Conservation (phyloP, 345 rosid species). For the Lepidium didymum region DNA sequence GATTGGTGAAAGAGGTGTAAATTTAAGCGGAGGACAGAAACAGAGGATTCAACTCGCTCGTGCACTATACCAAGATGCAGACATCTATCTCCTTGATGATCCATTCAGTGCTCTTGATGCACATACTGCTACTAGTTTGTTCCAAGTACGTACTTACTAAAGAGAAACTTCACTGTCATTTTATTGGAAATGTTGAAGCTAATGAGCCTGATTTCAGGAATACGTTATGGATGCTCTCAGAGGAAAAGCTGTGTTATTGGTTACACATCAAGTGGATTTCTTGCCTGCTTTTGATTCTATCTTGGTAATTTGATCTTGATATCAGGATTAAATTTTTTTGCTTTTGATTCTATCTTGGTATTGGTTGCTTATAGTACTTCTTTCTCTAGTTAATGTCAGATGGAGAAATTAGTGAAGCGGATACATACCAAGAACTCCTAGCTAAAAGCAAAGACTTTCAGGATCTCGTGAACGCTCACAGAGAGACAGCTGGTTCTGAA, state of each 20-base stretch:
- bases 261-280: constrained; percentile 98
- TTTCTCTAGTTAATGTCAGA: constrained; percentile 73
- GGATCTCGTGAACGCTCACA: constrained; percentile 87
- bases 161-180: not conserved
- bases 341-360: not conserved
- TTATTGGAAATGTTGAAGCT: not conserved
- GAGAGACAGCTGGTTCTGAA: constrained; percentile 86
- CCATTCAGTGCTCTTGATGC: constrained; percentile 99
- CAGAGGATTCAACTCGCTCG: constrained; percentile 97
- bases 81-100: constrained; percentile 86
- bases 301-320: constrained; percentile 48
- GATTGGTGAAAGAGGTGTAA: constrained; percentile 96
- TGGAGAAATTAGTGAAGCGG: constrained; percentile 70
- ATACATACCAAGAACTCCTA: constrained; percentile 65
- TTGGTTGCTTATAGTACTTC: not conserved
- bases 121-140: constrained; percentile 82
- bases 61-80: constrained; percentile 90
- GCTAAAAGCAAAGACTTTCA: constrained; percentile 60
- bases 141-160: constrained; percentile 46
- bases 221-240: constrained; percentile 73
- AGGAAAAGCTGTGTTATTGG: constrained; percentile 68
- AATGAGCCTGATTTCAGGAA: constrained; percentile 49
- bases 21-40: constrained; percentile 96
- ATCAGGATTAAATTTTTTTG: not conserved
- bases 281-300: constrained; percentile 82